Base-by-base conservation (phyloP, 2,329 filamentous ascomycete genomes). In the Xylariales sp. region DNA sequence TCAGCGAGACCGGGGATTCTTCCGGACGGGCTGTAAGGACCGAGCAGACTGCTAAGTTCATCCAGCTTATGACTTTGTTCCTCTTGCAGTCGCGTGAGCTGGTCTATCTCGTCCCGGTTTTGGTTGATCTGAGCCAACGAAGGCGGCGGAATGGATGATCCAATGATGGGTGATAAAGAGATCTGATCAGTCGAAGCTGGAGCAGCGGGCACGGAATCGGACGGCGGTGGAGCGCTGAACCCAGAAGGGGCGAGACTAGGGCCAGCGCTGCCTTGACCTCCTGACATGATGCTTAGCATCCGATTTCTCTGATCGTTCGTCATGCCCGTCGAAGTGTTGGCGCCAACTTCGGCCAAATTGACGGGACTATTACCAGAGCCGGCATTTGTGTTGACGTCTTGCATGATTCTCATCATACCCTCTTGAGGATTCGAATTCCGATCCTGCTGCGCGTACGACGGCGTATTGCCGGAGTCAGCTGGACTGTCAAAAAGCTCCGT, bases 1-100 rank as follows among this genome's bases (percentile, higher is more conserved):
- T 74, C 71, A 19, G 68, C 69, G 2, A 93, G 61, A 4, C 86
- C 86, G 1, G 88, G 86, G 25, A 95, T 86, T 12, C 78, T 76
- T 4, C 88, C 88, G 1, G 80, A 86, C 0, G 89, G 89, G 54
- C 84, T 90, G 10, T 95, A 72, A 0, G 89, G 89, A 5, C 86
- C 82, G 6, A 96, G 73, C 12, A 88, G 68, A 42, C 79, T 81
- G 38, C 81, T 81, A 8, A 96, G 71, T 44, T 86, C 80, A 46
- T 86, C 79, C 1, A 96, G 84, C 36, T 86, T 84, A 35, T 75
- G 75, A 46, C 85, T 82, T 55, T 95, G 89, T 45, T 91, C 82
- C 18, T 80, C 78, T 57, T 94, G 87, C 54, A 95, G 71, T 31
- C 82, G 83, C 48, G 87, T 80, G 2, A 97, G 72, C 21, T 85